These are phyloP conservation scores for Tylopilus orsonianus DNA, from an alignment of 1,284 basidiomycete species.

Conservation along the genomic window DNA sequence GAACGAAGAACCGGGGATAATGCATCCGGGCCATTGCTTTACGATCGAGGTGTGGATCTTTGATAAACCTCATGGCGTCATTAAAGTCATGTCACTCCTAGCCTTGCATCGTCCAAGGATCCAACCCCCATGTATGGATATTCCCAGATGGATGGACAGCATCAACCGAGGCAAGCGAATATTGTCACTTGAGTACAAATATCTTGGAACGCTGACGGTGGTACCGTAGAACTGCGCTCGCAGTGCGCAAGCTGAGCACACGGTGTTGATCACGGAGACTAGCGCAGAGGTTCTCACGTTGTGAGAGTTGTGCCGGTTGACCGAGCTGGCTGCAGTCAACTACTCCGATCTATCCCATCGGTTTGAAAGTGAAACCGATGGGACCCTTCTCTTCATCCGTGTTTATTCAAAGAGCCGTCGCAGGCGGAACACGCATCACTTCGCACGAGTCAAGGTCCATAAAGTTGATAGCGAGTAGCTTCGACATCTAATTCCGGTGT, in stretches of 20 bases:
- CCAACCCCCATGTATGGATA: slow-evolving; percentile 63
- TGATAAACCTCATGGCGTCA: background rate
- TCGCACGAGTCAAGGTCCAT: too few relatives aligned
- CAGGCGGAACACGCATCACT: background rate
- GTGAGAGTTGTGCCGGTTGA: slow-evolving; percentile 14
- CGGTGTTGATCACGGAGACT: slow-evolving; percentile 76
- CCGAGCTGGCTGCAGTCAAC: background rate
- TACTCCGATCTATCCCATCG: background rate
- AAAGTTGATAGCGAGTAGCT: too few relatives aligned
- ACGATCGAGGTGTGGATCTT: slow-evolving; percentile 70
- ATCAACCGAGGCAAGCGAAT: slow-evolving; percentile 66
- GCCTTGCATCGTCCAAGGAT: slow-evolving; percentile 78
- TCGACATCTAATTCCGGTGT: background rate
- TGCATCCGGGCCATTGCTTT: slow-evolving; percentile 84
- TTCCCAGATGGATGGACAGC: slow-evolving; percentile 91
- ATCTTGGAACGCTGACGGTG: background rate
- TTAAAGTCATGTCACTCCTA: slow-evolving; percentile 30
- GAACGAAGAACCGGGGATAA: slow-evolving; percentile 76
- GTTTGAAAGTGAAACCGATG: too few relatives aligned
- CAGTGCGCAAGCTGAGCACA: slow-evolving; percentile 85
- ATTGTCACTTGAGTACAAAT: background rate
- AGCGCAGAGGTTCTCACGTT: slow-evolving; percentile 67
- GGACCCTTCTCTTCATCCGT: too few relatives aligned
- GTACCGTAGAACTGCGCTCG: slow-evolving; percentile 56
- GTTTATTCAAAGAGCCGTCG: background rate